Conservation (phyloP, 2,329 filamentous ascomycete species). For the Trichoderma lentiforme region DNA sequence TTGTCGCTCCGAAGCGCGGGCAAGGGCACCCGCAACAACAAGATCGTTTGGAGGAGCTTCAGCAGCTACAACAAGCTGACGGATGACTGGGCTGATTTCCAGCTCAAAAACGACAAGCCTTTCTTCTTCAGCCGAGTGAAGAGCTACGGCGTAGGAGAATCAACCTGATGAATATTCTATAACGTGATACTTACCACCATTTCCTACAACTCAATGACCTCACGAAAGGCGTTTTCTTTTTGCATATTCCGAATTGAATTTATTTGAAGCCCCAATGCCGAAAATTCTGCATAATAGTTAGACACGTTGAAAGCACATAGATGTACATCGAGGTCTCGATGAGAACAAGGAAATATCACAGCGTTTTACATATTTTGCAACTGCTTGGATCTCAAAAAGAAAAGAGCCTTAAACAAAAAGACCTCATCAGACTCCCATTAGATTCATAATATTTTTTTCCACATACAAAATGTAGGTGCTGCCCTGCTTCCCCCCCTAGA, state of each 20-base stretch:
- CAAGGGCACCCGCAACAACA: constrained; percentile 72
- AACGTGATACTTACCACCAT: neutral
- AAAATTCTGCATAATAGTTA: neutral
- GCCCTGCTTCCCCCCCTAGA: neutral
- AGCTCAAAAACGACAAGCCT: constrained; percentile 59
- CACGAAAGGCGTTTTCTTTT: neutral
- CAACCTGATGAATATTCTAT: neutral
- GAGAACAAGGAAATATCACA: neutral
- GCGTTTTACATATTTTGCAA: neutral
- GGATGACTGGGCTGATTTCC: constrained; percentile 86
- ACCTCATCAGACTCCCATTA: neutral
- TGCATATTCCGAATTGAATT: neutral
- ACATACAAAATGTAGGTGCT: neutral
- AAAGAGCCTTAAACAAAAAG: neutral
- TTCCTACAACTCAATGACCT: neutral
- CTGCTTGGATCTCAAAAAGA: neutral
- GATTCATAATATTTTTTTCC: neutral
- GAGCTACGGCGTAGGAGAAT: constrained; percentile 51
- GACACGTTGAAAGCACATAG: neutral
- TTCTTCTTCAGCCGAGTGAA: constrained; percentile 66
- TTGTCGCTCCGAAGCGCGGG: constrained; percentile 65
- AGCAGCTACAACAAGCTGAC: constrained; percentile 88
- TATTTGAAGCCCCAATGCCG: neutral
- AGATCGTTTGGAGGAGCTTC: constrained; percentile 82
- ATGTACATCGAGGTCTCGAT: neutral